Evolutionary conservation across 768 basidiomycete genomes (phyloP).

Genomic region (Hericium rajendrae): DNA sequence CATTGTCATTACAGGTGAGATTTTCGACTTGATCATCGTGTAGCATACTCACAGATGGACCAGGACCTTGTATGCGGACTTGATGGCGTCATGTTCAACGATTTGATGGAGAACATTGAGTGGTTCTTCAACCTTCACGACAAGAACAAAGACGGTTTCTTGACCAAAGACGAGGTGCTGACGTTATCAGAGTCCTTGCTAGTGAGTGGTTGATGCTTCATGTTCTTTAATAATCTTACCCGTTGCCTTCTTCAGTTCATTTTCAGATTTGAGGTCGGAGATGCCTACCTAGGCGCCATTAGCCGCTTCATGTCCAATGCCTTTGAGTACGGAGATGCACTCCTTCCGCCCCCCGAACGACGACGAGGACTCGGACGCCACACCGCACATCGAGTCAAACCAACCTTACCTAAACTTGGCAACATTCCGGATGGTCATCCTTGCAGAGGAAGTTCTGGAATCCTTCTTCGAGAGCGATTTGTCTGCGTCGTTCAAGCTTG

Average conservation of each 20-base stretch:
- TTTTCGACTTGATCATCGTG: background rate
- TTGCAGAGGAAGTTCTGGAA: constrained; percentile 93
- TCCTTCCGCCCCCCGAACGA: constrained; percentile 50
- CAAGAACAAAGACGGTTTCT: constrained; percentile 90
- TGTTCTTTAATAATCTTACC: background rate
- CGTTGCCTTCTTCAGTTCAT: constrained; percentile 58
- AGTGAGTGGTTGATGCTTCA: constrained; percentile 33
- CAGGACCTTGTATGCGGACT: constrained; percentile 87
- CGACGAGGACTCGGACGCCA: constrained; percentile 27
- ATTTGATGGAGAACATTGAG: constrained; percentile 96
- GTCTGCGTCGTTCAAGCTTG: constrained; percentile 77
- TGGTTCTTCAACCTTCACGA: constrained; percentile 98
- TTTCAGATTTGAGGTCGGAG: constrained; percentile 93
- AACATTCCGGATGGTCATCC: constrained; percentile 98
- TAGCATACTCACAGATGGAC: constrained; percentile 12
- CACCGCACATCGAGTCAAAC: constrained; percentile 56
- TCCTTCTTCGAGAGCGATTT: constrained; percentile 94
- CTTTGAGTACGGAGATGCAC: constrained; percentile 95
- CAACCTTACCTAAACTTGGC: constrained; percentile 89
- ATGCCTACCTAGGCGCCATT: constrained; percentile 92
- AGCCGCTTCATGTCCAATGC: constrained; percentile 97
- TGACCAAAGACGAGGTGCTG: constrained; percentile 95
- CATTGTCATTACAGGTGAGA: constrained; percentile 82
- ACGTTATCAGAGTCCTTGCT: constrained; percentile 91
- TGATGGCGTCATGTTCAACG: constrained; percentile 89